A percentile compares a stretch with the other conserved stretches of the same genome.
These are phyloP conservation scores for Cryptococcus amylolentus DNA, from an alignment of 1,284 basidiomycete genomes.

Conservation along the genomic window DNA sequence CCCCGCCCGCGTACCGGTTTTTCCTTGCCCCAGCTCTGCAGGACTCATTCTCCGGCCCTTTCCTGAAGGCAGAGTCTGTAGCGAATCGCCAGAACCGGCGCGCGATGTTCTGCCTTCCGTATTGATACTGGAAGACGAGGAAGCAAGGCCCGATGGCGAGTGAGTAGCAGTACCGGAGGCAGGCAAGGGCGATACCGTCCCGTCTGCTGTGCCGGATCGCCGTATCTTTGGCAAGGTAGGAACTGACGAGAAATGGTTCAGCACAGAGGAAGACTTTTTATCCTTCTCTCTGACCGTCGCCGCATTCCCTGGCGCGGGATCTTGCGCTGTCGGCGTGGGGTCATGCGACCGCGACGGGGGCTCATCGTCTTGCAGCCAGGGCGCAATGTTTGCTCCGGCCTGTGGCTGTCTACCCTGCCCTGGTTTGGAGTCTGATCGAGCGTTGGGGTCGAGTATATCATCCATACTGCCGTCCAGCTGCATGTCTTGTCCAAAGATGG, in stretches of 20 bases:
- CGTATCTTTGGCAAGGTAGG: slow-evolving; percentile 29
- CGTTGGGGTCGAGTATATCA: slow-evolving; percentile 37
- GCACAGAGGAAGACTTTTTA: slow-evolving; percentile 13
- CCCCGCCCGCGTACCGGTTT: slow-evolving; percentile 3
- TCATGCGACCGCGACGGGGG: slow-evolving; percentile 4
- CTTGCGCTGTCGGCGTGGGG: slow-evolving; percentile 4
- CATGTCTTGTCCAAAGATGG: slow-evolving; percentile 30
- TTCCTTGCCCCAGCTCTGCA: slow-evolving; percentile 4
- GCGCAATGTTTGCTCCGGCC: slow-evolving; percentile 42
- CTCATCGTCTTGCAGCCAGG: slow-evolving; percentile 42
- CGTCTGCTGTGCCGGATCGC: slow-evolving; percentile 16
- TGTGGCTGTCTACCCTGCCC: slow-evolving; percentile 11
- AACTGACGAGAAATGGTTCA: slow-evolving; percentile 32
- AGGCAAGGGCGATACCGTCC: not conserved
- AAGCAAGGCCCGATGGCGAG: not conserved
- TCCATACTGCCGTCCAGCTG: slow-evolving; percentile 30
- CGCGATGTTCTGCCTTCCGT: slow-evolving; percentile 7
- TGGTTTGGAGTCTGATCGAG: slow-evolving; percentile 10
- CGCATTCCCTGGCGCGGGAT: slow-evolving; percentile 6
- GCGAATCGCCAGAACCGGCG: slow-evolving; percentile 25
- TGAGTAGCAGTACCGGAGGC: not conserved
- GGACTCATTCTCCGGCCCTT: slow-evolving; percentile 5
- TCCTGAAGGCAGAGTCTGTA: slow-evolving; percentile 20
- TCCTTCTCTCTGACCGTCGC: slow-evolving; percentile 14
- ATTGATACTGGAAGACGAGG: slow-evolving; percentile 6